These are phyloP conservation scores for Clonostachys chloroleuca DNA, from an alignment of 2,329 filamentous ascomycete genomes.

Conservation along the genomic window DNA sequence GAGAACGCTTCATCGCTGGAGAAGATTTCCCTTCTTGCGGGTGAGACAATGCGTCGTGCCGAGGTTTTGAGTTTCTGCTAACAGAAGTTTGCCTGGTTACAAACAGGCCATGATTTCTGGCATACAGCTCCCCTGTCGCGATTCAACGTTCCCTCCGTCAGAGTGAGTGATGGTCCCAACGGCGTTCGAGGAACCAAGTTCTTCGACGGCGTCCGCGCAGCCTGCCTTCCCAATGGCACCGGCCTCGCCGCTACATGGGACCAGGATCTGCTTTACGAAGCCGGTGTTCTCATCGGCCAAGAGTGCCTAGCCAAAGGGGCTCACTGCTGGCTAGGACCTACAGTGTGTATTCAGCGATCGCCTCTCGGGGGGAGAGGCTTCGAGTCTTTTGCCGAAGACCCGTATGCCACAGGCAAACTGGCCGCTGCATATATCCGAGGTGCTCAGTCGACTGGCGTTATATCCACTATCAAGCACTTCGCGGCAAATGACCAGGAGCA, in stretches of 20 bases:
- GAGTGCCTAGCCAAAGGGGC: conserved; percentile 55
- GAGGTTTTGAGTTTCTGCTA: no score
- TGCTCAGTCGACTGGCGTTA: conserved; percentile 33
- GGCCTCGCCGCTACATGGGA: conserved; percentile 60
- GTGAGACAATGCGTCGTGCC: no score
- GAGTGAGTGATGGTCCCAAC: conserved; percentile 20
- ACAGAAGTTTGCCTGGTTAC: no score
- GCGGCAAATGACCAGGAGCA: conserved; percentile 34
- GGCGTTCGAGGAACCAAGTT: conserved; percentile 23
- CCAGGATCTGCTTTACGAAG: conserved; percentile 45
- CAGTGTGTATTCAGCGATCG: conserved; percentile 41
- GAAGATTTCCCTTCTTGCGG: no score
- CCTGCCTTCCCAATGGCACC: conserved; percentile 22
- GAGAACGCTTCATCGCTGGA: no score
- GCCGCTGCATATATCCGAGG: conserved; percentile 36
- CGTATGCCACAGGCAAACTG: conserved; percentile 36
- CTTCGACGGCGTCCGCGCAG: conserved; percentile 17
- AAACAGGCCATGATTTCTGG: no score
- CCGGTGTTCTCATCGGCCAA: conserved; percentile 54
- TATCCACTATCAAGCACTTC: conserved; percentile 40
- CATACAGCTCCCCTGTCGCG: background rate
- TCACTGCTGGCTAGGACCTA: conserved; percentile 67
- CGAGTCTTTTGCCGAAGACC: conserved; percentile 42
- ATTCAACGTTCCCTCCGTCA: conserved; percentile 16
- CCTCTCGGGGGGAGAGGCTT: conserved; percentile 43